Conservation (phyloP, 2,329 filamentous ascomycete genomes). For the Tolypocladium sp. region DNA sequence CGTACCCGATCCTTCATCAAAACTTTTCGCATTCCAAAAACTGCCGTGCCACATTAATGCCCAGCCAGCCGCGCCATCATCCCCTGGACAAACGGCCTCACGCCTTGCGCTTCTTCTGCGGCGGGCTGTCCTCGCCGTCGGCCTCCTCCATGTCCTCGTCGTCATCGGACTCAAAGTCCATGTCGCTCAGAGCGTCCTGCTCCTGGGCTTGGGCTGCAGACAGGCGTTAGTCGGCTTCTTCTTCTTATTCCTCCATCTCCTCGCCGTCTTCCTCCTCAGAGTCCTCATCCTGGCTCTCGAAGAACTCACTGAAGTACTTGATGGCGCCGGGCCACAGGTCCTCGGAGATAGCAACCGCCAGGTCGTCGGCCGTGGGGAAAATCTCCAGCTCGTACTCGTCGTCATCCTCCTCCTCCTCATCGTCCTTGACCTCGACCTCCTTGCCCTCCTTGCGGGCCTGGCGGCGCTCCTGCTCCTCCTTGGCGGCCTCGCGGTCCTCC, state of each 20-base stretch:
- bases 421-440: slow-evolving; percentile 31
- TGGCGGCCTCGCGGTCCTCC: slow-evolving; percentile 55
- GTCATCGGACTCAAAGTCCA: slow-evolving; percentile 52
- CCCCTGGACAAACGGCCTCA: slow-evolving; percentile 9
- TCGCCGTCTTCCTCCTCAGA: neutral
- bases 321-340: slow-evolving; percentile 84
- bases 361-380: slow-evolving; percentile 77
- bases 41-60: neutral
- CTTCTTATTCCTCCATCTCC: neutral
- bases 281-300: neutral
- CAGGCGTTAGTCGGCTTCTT: neutral
- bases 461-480: slow-evolving; percentile 51
- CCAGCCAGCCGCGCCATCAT: neutral
- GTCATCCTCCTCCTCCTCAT: slow-evolving; percentile 48
- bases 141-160: slow-evolving; percentile 38
- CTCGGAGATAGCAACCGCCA: slow-evolving; percentile 73
- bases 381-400: slow-evolving; percentile 68
- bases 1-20: neutral
- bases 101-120: slow-evolving; percentile 34
- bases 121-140: slow-evolving; percentile 30
- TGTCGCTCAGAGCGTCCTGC: slow-evolving; percentile 55
- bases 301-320: slow-evolving; percentile 79
- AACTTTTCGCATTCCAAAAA: neutral
- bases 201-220: slow-evolving; percentile 46
- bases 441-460: slow-evolving; percentile 39